phyloP scores from a whole-genome alignment of 2,329 filamentous ascomycete species.

The Alternaria gansuensis region DNA sequence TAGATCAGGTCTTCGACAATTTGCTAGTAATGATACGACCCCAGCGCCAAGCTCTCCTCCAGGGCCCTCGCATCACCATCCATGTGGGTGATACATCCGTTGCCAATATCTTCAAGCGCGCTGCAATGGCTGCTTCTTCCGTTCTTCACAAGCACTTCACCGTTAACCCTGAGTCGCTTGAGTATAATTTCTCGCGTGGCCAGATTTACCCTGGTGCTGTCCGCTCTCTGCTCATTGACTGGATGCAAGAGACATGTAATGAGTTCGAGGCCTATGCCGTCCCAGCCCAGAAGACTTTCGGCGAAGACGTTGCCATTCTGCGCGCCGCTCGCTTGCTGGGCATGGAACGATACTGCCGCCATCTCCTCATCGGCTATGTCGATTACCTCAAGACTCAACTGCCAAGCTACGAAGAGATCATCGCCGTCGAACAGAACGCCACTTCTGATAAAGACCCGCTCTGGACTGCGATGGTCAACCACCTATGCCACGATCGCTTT shows the following conservation, averaged over 20 bases:
- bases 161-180: slow-evolving; percentile 12
- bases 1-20: slow-evolving; percentile 18
- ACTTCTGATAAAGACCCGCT: slow-evolving; percentile 23
- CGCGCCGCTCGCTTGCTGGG: slow-evolving; percentile 24
- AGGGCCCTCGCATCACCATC: slow-evolving; percentile 20
- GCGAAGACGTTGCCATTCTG: slow-evolving; percentile 19
- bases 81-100: slow-evolving; percentile 14
- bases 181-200: slow-evolving; percentile 13
- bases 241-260: slow-evolving; percentile 16
- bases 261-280: slow-evolving; percentile 21
- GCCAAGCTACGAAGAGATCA: slow-evolving; percentile 28
- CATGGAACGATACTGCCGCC: slow-evolving; percentile 26
- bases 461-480: slow-evolving; percentile 29
- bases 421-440: slow-evolving; percentile 15
- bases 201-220: slow-evolving; percentile 16
- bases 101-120: slow-evolving; percentile 19
- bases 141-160: slow-evolving; percentile 22
- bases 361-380: slow-evolving; percentile 10
- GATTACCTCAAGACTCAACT: slow-evolving; percentile 23
- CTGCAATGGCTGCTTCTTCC: slow-evolving; percentile 27
- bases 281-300: slow-evolving; percentile 10
- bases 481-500: slow-evolving; percentile 19
- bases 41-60: slow-evolving; percentile 18
- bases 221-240: slow-evolving; percentile 15
- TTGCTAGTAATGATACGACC: slow-evolving; percentile 20